Conservation (phyloP, 306 rosid genomes). For the Sindora glabra region DNA sequence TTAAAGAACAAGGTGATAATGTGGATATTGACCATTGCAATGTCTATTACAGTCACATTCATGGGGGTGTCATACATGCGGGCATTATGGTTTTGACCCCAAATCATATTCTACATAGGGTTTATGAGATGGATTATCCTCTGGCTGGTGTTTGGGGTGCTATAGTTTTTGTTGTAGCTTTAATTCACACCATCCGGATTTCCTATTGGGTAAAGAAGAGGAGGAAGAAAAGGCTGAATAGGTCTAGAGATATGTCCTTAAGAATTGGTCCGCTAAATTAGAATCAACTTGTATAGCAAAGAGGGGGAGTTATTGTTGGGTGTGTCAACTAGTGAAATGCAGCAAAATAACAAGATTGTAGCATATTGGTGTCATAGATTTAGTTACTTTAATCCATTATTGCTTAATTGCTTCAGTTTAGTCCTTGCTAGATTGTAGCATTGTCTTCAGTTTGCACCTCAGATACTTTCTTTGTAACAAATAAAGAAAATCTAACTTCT, state of each 20-base stretch:
- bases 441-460: no score
- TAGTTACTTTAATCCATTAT: no score
- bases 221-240: neutral
- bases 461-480: no score
- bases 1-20: neutral
- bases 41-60: conserved; percentile 17
- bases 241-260: neutral
- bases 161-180: neutral
- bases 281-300: neutral
- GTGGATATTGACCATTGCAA: conserved; percentile 16
- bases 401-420: no score
- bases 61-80: conserved; percentile 10
- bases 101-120: neutral
- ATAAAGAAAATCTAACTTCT: no score
- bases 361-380: neutral
- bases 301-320: neutral
- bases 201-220: conserved; percentile 11
- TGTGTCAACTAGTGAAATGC: neutral
- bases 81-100: conserved; percentile 16
- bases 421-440: no score
- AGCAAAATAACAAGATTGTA: conserved; percentile 3
- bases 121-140: neutral
- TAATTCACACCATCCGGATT: conserved; percentile 1
- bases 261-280: neutral
- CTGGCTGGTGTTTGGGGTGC: neutral